Evolutionary conservation across 202 grass and related monocot genomes (phyloP).

Genomic region (Sporobolus alterniflorus): DNA sequence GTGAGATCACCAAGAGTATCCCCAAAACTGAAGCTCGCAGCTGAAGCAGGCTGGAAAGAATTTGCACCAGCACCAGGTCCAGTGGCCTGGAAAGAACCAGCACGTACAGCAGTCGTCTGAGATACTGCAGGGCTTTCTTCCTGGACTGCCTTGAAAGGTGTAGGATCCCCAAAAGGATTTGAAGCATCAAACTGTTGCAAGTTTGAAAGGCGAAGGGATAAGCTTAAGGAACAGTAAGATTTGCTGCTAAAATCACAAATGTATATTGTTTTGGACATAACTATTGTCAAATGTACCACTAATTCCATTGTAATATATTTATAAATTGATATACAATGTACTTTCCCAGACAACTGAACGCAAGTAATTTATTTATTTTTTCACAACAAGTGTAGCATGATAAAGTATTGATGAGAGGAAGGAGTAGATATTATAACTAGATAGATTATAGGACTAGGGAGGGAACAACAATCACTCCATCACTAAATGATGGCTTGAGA

Average conservation of each 20-base stretch:
- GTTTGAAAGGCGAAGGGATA: slow-evolving; percentile 19
- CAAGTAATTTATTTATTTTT: neutral
- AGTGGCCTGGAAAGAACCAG: slow-evolving; percentile 59
- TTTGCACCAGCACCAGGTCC: slow-evolving; percentile 54
- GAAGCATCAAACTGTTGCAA: slow-evolving; percentile 54
- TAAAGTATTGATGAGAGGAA: neutral
- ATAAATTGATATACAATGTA: neutral
- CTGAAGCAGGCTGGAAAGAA: slow-evolving; percentile 60
- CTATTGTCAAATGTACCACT: neutral
- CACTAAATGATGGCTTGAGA: slow-evolving; percentile 12
- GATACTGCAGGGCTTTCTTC: slow-evolving; percentile 54
- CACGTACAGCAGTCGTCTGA: slow-evolving; percentile 54
- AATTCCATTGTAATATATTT: neutral
- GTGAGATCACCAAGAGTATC: slow-evolving; percentile 72
- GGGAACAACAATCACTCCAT: slow-evolving; percentile 4
- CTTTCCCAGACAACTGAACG: neutral
- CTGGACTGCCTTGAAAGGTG: slow-evolving; percentile 76
- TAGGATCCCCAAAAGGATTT: slow-evolving; percentile 93
- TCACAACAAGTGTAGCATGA: neutral
- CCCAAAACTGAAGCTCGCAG: slow-evolving; percentile 75
- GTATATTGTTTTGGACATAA: neutral
- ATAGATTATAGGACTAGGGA: slow-evolving; percentile 1
- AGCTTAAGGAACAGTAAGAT: slow-evolving; percentile 7
- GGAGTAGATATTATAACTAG: neutral
- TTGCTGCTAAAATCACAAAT: neutral